These are phyloP conservation scores for Ascochyta koolunga DNA, from an alignment of 2,329 filamentous ascomycete genomes.

Conservation along the genomic window DNA sequence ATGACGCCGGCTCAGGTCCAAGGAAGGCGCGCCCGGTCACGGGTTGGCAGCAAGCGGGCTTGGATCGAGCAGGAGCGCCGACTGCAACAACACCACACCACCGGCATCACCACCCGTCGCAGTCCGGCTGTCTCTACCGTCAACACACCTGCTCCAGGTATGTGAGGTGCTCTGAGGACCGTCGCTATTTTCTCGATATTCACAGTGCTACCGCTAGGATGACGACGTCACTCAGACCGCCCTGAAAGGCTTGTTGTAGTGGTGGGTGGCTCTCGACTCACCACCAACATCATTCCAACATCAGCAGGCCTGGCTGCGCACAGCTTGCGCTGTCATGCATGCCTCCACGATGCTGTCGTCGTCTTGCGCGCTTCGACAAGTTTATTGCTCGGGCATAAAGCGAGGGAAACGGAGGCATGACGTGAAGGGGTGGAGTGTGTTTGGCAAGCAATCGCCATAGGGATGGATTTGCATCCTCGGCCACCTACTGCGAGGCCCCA, in stretches of 20 bases:
- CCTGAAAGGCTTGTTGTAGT: slow-evolving; percentile 4
- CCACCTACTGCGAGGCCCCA: background rate
- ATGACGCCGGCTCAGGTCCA: slow-evolving; percentile 14
- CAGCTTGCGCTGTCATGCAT: background rate
- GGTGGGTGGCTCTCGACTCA: background rate
- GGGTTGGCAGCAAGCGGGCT: slow-evolving; percentile 4
- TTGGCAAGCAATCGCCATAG: background rate
- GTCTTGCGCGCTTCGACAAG: background rate
- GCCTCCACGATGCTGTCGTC: background rate
- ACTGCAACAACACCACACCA: slow-evolving; percentile 18
- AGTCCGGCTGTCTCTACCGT: background rate
- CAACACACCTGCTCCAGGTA: slow-evolving; percentile 12
- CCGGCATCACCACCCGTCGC: slow-evolving; percentile 8
- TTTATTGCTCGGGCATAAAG: background rate
- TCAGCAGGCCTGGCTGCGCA: background rate
- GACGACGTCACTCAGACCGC: slow-evolving; percentile 7
- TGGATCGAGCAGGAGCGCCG: slow-evolving; percentile 15
- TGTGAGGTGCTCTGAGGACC: slow-evolving; percentile 1
- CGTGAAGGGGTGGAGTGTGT: background rate
- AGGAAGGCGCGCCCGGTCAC: slow-evolving; percentile 10
- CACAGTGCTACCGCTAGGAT: slow-evolving; percentile 13
- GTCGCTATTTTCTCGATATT: slow-evolving; percentile 7
- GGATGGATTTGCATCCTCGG: background rate
- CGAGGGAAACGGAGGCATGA: background rate
- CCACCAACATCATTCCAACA: background rate